A percentile compares a stretch with the other conserved stretches of the same genome.
These are phyloP conservation scores for Suillus ampliporus DNA, from an alignment of 768 basidiomycete genomes.

Conservation along the genomic window DNA sequence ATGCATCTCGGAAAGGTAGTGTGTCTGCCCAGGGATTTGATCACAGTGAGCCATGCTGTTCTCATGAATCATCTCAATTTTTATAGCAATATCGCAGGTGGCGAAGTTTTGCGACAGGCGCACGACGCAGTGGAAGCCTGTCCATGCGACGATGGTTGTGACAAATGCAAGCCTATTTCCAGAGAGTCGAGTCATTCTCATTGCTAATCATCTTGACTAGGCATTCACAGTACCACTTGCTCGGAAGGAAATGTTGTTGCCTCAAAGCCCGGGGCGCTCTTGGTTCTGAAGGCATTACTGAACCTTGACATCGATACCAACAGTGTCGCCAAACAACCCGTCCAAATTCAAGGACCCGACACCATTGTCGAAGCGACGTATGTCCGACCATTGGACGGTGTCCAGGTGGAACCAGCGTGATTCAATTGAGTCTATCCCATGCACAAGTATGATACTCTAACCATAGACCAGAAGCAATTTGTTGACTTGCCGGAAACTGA, in stretches of 20 bases:
- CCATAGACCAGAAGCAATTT: no score
- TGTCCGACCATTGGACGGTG: conserved; percentile 50
- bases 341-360: conserved; percentile 41
- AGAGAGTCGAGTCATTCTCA: neutral
- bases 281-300: conserved; percentile 69
- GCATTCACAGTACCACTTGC: conserved; percentile 69
- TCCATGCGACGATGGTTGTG: conserved; percentile 72
- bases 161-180: conserved; percentile 54
- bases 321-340: conserved; percentile 40
- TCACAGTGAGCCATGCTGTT: conserved; percentile 54
- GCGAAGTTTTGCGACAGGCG: conserved; percentile 63
- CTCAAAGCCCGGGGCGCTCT: conserved; percentile 75
- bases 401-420: conserved; percentile 50
- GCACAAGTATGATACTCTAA: neutral
- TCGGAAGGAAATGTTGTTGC: conserved; percentile 73
- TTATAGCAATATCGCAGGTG: conserved; percentile 44
- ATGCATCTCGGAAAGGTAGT: conserved; percentile 71
- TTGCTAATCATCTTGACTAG: conserved; percentile 42
- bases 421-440: neutral
- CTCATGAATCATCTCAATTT: conserved; percentile 1
- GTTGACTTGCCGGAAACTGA: no score
- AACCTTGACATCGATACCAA: conserved; percentile 46
- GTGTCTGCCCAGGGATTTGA: conserved; percentile 84
- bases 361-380: conserved; percentile 60
- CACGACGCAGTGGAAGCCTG: conserved; percentile 63